These are phyloP conservation scores for Arthrobotrys sphaeroides DNA, from an alignment of 2,329 filamentous ascomycete species.

Conservation along the genomic window DNA sequence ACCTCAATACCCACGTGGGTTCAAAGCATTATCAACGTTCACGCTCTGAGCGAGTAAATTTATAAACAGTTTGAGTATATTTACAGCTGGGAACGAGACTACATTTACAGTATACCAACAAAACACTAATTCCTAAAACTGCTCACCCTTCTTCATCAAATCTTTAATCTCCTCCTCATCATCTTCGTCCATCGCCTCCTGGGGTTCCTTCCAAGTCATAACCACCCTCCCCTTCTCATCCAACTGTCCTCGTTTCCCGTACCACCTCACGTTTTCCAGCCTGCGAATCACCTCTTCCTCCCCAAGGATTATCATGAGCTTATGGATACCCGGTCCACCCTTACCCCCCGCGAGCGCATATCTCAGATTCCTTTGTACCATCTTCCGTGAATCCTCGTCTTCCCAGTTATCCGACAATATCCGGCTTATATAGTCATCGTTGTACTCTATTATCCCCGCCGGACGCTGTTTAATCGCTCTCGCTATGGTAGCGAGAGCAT, in stretches of 20 bases:
- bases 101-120: no score
- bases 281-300: constrained; percentile 33
- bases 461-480: constrained; percentile 3
- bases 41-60: neutral
- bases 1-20: no score
- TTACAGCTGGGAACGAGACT: neutral
- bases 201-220: constrained; percentile 47
- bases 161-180: constrained; percentile 32
- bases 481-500: constrained; percentile 17
- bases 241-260: constrained; percentile 27
- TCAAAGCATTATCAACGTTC: no score
- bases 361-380: constrained; percentile 30
- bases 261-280: constrained; percentile 38
- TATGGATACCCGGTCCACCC: constrained; percentile 39
- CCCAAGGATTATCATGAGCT: constrained; percentile 44
- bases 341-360: constrained; percentile 45
- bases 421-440: constrained; percentile 26
- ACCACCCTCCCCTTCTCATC: constrained; percentile 49
- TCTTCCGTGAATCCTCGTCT: constrained; percentile 32
- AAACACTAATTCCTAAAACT: neutral
- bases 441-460: neutral
- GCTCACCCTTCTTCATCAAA: constrained; percentile 15
- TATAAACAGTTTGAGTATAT: constrained; percentile 5
- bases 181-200: neutral
- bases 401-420: constrained; percentile 38